Evolutionary conservation across 345 rosid species (phyloP).

Genomic region (Trapa bicornis): DNA sequence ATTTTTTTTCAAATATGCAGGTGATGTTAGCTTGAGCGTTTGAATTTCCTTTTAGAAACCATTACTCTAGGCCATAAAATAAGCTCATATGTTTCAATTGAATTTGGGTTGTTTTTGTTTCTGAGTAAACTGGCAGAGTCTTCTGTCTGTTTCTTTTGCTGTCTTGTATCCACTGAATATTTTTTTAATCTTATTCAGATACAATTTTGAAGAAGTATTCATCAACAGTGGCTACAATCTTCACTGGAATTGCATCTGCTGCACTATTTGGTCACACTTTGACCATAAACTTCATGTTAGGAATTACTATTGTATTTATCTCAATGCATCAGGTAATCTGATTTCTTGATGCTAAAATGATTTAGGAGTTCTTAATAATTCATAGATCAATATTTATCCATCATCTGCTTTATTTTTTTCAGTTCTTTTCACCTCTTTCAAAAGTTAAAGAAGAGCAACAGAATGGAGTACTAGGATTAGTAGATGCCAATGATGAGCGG

Average conservation of each 20-base stretch:
- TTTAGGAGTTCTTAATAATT: background rate
- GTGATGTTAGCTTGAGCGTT: conserved; percentile 15
- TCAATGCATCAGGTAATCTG: conserved; percentile 91
- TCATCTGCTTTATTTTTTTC: conserved; percentile 8
- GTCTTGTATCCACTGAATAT: background rate
- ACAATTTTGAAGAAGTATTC: conserved; percentile 97
- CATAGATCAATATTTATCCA: background rate
- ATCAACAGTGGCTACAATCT: conserved; percentile 93
- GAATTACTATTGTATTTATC: conserved; percentile 88
- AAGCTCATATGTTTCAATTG: too few species aligned
- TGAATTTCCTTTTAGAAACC: too few species aligned
- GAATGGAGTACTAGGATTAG: conserved; percentile 44
- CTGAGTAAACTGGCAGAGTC: background rate
- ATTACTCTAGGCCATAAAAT: too few species aligned
- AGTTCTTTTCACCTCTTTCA: conserved; percentile 88
- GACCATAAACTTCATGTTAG: conserved; percentile 80
- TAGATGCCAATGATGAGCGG: conserved; percentile 33
- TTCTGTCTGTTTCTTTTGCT: background rate
- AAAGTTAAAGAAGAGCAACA: conserved; percentile 73
- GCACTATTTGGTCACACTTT: conserved; percentile 78
- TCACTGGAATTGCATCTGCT: conserved; percentile 94
- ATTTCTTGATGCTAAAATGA: background rate
- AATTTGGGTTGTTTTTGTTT: background rate
- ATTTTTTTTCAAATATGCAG: conserved; percentile 97
- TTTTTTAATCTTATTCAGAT: conserved; percentile 31